phyloP scores from a whole-genome alignment of 371 early-diverging fungal species.

The Circinella minor region DNA sequence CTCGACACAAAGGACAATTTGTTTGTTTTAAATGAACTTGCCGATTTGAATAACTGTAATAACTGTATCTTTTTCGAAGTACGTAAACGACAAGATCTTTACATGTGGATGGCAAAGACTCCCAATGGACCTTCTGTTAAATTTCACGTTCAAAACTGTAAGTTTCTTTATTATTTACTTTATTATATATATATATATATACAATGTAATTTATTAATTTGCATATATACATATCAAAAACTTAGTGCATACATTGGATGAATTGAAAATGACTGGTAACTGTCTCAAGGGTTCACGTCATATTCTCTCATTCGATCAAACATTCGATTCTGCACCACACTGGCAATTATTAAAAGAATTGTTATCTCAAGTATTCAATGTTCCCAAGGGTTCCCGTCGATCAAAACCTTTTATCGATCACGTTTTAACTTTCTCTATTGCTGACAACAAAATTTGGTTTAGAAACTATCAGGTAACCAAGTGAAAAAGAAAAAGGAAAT shows the following conservation, averaged over 20 bases:
- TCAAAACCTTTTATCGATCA: slow-evolving; percentile 98
- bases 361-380: slow-evolving; percentile 88
- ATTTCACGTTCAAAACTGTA: slow-evolving; percentile 93
- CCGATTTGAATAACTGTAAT: slow-evolving; percentile 97
- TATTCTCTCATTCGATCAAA: slow-evolving; percentile 90
- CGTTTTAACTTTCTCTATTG: slow-evolving; percentile 88
- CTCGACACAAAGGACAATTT: slow-evolving; percentile 92
- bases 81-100: slow-evolving; percentile 90
- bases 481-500: background rate
- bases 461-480: slow-evolving; percentile 90
- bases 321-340: slow-evolving; percentile 87
- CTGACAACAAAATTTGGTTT: slow-evolving; percentile 93
- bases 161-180: slow-evolving; percentile 11
- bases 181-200: background rate
- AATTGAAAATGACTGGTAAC: slow-evolving; percentile 97
- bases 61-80: slow-evolving; percentile 96
- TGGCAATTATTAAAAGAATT: slow-evolving; percentile 88
- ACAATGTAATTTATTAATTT: no score
- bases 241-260: slow-evolving; percentile 96
- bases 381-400: slow-evolving; percentile 86
- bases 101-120: slow-evolving; percentile 94
- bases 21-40: slow-evolving; percentile 90
- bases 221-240: background rate
- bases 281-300: slow-evolving; percentile 96
- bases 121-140: slow-evolving; percentile 96